Base-by-base conservation (phyloP, 768 basidiomycete genomes). In the Boletus coccyginus region DNA sequence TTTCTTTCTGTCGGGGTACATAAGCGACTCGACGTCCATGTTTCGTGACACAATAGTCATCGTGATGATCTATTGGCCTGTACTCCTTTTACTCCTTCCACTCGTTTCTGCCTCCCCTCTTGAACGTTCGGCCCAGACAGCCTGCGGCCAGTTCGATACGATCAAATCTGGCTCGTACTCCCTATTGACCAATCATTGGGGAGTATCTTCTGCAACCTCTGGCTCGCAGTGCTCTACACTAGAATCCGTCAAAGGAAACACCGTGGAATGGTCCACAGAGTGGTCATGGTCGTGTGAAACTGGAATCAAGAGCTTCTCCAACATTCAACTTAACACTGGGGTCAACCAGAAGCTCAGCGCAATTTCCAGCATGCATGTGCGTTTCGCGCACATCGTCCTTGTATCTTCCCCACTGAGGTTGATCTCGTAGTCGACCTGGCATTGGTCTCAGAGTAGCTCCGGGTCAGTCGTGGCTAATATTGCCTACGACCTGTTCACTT, bases 401-500 rank as follows among this genome's bases (percentile, higher is more conserved):
- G 17, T 16, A 21, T 31, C 29, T 24, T 12, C 16, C 13, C 13
- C 38, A 48, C 44, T 54, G 33, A 53, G 24, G 8, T 46, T 24
- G 32, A 38, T 36, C 13, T 31, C 46, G 5, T 50, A 85, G 86
- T 61, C 81, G 33, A 70, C 64, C 0, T 88, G 86, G 86, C 52
- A 67, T 2, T 87, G 86, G 86, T 75, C 75, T 7, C 81, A 83
- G 56, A 61, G 61, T 14, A 68, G 66, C 12, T 70, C 74, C 6
- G 77, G 73, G 6, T 66, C 65, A 1, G 69, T 82, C 54, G 78
- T 82, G 27, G 78, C 81, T 0, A 77, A 87, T 53, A 76, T 85
- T 29, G 82, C 85, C 7, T 88, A 77, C 56, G 86, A 88, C 58
- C 56, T 87, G 1, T 88, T 88, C 74, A 87, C 85, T 0, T 80